A percentile compares a stretch with the other conserved stretches of the same genome.
Evolutionary conservation across 1,284 basidiomycete genomes (phyloP).

Genomic region (Gomphus bonarii): DNA sequence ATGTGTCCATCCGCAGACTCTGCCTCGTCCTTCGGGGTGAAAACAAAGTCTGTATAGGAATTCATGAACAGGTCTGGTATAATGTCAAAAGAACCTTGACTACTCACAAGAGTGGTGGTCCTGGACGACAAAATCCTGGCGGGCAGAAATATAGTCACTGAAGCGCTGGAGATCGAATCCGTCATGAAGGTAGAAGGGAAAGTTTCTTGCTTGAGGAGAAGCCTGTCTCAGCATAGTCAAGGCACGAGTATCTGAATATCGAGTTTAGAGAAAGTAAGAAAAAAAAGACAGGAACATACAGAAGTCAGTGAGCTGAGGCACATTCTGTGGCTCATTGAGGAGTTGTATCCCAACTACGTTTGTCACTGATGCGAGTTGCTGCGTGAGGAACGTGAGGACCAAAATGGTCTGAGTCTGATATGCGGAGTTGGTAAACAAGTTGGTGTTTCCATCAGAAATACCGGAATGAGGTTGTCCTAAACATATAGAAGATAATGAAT

Average conservation of each 20-base stretch:
- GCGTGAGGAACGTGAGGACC: slow-evolving; percentile 45
- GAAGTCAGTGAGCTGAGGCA: slow-evolving; percentile 37
- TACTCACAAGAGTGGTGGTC: slow-evolving; percentile 57
- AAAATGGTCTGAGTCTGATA: slow-evolving; percentile 52
- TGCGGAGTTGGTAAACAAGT: slow-evolving; percentile 40
- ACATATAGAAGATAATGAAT: neutral
- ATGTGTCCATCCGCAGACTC: slow-evolving; percentile 42
- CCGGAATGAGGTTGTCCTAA: slow-evolving; percentile 61
- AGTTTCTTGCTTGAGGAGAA: slow-evolving; percentile 31
- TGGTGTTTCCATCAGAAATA: slow-evolving; percentile 48
- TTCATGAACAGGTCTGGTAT: neutral
- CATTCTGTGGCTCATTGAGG: slow-evolving; percentile 61
- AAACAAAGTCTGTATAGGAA: slow-evolving; percentile 46
- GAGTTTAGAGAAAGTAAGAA: neutral
- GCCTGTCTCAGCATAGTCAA: slow-evolving; percentile 43
- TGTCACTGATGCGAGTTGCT: slow-evolving; percentile 48
- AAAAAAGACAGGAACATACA: slow-evolving; percentile 29
- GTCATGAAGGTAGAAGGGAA: slow-evolving; percentile 71
- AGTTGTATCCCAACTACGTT: slow-evolving; percentile 73
- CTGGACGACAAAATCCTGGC: slow-evolving; percentile 63
- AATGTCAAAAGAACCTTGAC: neutral
- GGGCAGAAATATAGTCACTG: slow-evolving; percentile 39
- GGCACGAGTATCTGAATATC: slow-evolving; percentile 34
- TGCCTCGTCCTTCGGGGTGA: slow-evolving; percentile 34
- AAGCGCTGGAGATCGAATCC: slow-evolving; percentile 57